These are phyloP conservation scores for Mesostigma viride DNA, from an alignment of 139 green algal species.

Conservation along the genomic window DNA sequence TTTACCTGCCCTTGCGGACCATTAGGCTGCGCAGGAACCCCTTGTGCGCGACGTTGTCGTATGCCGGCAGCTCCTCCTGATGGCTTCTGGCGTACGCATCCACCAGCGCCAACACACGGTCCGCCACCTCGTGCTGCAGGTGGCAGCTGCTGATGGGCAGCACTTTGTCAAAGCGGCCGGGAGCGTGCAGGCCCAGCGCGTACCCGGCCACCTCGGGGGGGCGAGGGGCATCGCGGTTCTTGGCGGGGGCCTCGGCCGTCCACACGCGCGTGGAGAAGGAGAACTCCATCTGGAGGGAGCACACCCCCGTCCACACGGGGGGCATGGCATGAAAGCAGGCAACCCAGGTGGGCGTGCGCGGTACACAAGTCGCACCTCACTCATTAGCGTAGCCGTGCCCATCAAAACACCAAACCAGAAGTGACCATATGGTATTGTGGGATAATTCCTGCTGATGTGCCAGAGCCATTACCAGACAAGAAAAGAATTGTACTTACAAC, in stretches of 20 bases:
- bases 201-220: conserved; percentile 2
- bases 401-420: too few species aligned
- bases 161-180: conserved; percentile 23
- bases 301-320: too few species aligned
- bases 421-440: too few species aligned
- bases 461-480: too few species aligned
- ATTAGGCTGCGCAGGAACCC: conserved; percentile 39
- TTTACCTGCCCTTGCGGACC: conserved; percentile 27
- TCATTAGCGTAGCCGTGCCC: too few species aligned
- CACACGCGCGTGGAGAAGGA: conserved; percentile 33
- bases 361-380: too few species aligned
- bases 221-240: not conserved
- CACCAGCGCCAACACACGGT: conserved; percentile 8
- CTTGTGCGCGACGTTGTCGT: conserved; percentile 25
- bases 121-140: conserved; percentile 23
- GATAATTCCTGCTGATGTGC: too few species aligned
- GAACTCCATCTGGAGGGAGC: conserved; percentile 43
- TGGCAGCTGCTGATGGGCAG: conserved; percentile 17
- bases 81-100: not conserved
- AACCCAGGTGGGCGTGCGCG: too few species aligned
- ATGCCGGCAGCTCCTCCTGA: conserved; percentile 11
- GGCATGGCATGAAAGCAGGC: too few species aligned
- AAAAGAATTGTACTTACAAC: too few species aligned
- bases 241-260: conserved; percentile 5
- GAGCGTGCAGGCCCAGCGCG: conserved; percentile 31